These are phyloP conservation scores for Pseudogymnoascus sp. DNA, from an alignment of 2,329 filamentous ascomycete genomes.

Conservation along the genomic window DNA sequence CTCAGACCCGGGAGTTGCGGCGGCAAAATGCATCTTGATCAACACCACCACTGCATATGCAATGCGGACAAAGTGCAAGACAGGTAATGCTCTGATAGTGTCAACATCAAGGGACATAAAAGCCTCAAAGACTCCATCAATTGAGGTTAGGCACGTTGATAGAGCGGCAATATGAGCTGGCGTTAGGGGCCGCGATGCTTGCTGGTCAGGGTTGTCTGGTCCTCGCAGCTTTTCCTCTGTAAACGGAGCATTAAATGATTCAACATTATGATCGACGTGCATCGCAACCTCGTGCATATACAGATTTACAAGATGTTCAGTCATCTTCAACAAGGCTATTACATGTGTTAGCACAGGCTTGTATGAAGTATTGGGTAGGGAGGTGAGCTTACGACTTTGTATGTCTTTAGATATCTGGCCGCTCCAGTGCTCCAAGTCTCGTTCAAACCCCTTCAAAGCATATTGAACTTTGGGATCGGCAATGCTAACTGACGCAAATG, in stretches of 20 bases:
- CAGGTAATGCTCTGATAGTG: slow-evolving; percentile 40
- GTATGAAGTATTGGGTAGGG: background rate
- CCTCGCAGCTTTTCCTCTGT: slow-evolving; percentile 25
- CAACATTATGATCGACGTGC: slow-evolving; percentile 46
- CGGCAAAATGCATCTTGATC: slow-evolving; percentile 53
- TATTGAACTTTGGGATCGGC: slow-evolving; percentile 47
- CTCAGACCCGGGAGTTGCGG: slow-evolving; percentile 53
- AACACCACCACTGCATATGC: slow-evolving; percentile 50
- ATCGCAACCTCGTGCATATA: slow-evolving; percentile 54
- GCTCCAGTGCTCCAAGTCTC: slow-evolving; percentile 41
- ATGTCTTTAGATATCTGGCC: slow-evolving; percentile 32
- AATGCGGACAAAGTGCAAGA: slow-evolving; percentile 43
- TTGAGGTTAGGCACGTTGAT: slow-evolving; percentile 42
- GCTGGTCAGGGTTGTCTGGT: slow-evolving; percentile 12
- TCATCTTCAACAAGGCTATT: slow-evolving; percentile 40
- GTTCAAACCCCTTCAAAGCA: slow-evolving; percentile 45
- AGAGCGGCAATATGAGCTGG: slow-evolving; percentile 42
- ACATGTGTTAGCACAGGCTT: background rate
- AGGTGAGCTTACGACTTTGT: slow-evolving; percentile 24
- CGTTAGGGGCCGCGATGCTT: slow-evolving; percentile 20
- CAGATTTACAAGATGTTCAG: slow-evolving; percentile 44
- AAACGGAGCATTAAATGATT: slow-evolving; percentile 38
- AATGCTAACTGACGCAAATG: slow-evolving; percentile 37
- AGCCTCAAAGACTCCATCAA: slow-evolving; percentile 44
- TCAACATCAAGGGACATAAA: slow-evolving; percentile 41